Conservation (phyloP, 345 rosid genomes). For the Ceriops tagal region DNA sequence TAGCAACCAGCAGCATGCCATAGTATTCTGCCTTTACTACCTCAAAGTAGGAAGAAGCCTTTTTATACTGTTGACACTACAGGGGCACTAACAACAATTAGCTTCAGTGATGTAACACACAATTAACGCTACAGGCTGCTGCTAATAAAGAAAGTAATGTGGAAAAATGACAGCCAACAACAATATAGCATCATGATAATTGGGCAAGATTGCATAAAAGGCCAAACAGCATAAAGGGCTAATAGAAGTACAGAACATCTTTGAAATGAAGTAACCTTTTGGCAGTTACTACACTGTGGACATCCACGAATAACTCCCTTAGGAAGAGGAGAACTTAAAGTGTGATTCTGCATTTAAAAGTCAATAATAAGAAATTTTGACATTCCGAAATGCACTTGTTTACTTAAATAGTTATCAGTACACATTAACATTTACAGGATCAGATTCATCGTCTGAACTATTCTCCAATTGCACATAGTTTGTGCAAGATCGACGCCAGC, state of each 20-base stretch:
- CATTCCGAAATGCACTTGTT: background rate
- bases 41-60: background rate
- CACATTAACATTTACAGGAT: conserved; percentile 31
- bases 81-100: background rate
- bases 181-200: background rate
- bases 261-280: conserved; percentile 56
- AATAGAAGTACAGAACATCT: background rate
- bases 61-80: background rate
- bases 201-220: conserved; percentile 2
- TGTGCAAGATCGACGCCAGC: conserved; percentile 60
- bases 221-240: background rate
- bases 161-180: background rate
- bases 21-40: background rate
- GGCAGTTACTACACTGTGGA: conserved; percentile 72
- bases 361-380: background rate
- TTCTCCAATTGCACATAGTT: conserved; percentile 44
- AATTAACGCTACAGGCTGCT: background rate
- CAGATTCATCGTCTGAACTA: conserved; percentile 48
- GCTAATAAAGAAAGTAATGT: background rate
- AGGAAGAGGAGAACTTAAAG: conserved; percentile 52
- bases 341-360: conserved; percentile 44
- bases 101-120: background rate
- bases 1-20: no score
- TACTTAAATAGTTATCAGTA: no score
- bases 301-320: conserved; percentile 84